Percentiles rank a stretch among this genome's conserved stretches.
phyloP scores from a whole-genome alignment of 83 land plant genomes.

The Diphasiastrum complanatum region DNA sequence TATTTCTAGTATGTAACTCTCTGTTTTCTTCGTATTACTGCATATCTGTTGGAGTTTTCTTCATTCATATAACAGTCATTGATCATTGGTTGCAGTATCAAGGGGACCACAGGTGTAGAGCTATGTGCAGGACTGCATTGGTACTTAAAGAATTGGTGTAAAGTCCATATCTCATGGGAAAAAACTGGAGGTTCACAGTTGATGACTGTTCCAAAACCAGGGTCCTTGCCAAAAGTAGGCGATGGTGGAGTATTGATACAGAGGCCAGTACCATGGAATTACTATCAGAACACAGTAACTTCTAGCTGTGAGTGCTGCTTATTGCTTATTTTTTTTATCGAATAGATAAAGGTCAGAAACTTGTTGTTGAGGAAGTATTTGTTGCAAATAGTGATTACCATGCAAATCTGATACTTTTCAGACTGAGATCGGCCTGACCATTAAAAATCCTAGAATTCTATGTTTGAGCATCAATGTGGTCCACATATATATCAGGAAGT shows the following conservation, averaged over 20 bases:
- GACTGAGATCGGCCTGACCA: too few species aligned
- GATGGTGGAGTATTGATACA: constrained; percentile 48
- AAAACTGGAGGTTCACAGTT: constrained; percentile 86
- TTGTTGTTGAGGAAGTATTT: too few species aligned
- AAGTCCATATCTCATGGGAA: constrained; percentile 91
- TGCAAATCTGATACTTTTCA: too few species aligned
- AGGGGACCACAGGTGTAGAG: constrained; percentile 81
- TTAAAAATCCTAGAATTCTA: too few species aligned
- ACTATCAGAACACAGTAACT: constrained; percentile 95
- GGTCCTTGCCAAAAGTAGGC: constrained; percentile 58
- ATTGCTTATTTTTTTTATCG: too few species aligned
- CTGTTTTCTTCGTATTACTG: too few species aligned
- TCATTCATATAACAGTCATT: neutral
- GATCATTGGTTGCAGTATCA: constrained; percentile 39
- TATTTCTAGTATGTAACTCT: too few species aligned
- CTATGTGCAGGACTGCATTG: constrained; percentile 78
- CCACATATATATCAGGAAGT: too few species aligned
- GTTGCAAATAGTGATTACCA: too few species aligned
- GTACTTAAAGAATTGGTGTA: constrained; percentile 90
- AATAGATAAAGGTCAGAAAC: too few species aligned
- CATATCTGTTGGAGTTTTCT: too few species aligned
- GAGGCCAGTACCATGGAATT: constrained; percentile 84
- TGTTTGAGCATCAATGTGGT: too few species aligned
- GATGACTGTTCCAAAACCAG: constrained; percentile 59
- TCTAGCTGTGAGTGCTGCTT: constrained; percentile 83